These are phyloP conservation scores for Candida boleticola DNA, from an alignment of 805 yeast genomes.

Conservation along the genomic window DNA sequence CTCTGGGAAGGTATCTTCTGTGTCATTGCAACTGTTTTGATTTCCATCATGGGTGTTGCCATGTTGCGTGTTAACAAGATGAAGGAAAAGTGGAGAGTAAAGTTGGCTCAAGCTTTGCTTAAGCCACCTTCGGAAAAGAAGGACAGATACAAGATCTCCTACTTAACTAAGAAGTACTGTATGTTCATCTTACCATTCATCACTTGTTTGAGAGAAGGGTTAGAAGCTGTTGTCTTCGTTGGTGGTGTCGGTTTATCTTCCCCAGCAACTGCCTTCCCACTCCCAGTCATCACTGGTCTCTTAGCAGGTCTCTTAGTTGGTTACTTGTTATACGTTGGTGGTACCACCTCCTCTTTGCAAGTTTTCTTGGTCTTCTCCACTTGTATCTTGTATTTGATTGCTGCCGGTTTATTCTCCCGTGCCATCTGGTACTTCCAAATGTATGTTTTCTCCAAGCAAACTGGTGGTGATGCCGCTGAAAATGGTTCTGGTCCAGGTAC, in stretches of 20 bases:
- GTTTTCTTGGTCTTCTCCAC: conserved; percentile 85
- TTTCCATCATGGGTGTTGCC: conserved; percentile 92
- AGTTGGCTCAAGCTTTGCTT: conserved; percentile 81
- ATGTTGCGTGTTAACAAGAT: conserved; percentile 94
- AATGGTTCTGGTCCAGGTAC: conserved; percentile 94
- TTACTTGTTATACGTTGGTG: conserved; percentile 70
- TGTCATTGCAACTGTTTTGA: conserved; percentile 84
- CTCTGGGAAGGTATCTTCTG: conserved; percentile 97
- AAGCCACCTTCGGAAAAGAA: conserved; percentile 50
- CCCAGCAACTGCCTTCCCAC: conserved; percentile 68
- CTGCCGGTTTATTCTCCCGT: conserved; percentile 92
- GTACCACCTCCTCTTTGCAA: conserved; percentile 80
- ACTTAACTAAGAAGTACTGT: conserved; percentile 61
- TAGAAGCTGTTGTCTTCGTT: conserved; percentile 48
- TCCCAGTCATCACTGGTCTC: conserved; percentile 88
- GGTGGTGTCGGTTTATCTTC: conserved; percentile 42
- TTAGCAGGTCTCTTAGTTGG: conserved; percentile 78
- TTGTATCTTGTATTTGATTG: conserved; percentile 80
- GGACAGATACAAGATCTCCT: conserved; percentile 43
- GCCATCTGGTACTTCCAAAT: conserved; percentile 88
- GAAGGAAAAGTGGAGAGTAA: conserved; percentile 96
- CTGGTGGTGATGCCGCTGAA: conserved; percentile 97
- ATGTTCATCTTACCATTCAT: conserved; percentile 88
- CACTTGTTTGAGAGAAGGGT: conserved; percentile 93
- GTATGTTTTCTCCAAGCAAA: conserved; percentile 55